These are phyloP conservation scores for Fusarium miscanthi DNA, from an alignment of 2,329 filamentous ascomycete genomes.

Conservation along the genomic window DNA sequence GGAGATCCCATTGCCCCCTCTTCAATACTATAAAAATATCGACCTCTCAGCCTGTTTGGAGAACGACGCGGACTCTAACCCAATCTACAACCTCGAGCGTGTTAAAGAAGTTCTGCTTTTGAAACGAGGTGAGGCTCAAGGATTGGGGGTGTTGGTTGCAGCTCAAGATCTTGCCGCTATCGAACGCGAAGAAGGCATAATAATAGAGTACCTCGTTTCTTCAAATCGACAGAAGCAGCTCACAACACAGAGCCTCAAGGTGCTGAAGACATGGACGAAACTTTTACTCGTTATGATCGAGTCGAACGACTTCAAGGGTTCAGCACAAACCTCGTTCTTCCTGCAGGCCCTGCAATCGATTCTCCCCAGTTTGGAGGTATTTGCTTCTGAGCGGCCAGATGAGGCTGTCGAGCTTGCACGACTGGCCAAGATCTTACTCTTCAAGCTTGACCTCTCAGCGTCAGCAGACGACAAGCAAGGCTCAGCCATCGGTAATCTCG, in stretches of 20 bases:
- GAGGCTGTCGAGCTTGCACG: slow-evolving; percentile 82
- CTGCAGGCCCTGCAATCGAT: slow-evolving; percentile 88
- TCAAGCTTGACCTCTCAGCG: slow-evolving; percentile 71
- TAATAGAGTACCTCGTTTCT: slow-evolving; percentile 71
- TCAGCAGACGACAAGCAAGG: slow-evolving; percentile 55
- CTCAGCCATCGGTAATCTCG: slow-evolving; percentile 71
- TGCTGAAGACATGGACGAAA: slow-evolving; percentile 86
- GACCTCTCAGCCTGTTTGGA: slow-evolving; percentile 74
- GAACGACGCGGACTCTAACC: slow-evolving; percentile 65
- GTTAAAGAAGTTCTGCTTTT: slow-evolving; percentile 79
- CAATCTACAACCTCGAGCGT: slow-evolving; percentile 75
- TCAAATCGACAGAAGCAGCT: slow-evolving; percentile 73
- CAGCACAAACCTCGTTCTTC: slow-evolving; percentile 79
- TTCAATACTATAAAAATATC: slow-evolving; percentile 72
- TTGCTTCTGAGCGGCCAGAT: slow-evolving; percentile 73
- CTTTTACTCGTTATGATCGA: slow-evolving; percentile 86
- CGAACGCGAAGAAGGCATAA: slow-evolving; percentile 68
- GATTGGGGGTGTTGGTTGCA: slow-evolving; percentile 60
- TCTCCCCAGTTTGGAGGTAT: slow-evolving; percentile 85
- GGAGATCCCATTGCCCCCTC: slow-evolving; percentile 61
- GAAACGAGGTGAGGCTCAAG: slow-evolving; percentile 71
- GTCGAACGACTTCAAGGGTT: slow-evolving; percentile 80
- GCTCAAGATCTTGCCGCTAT: slow-evolving; percentile 62
- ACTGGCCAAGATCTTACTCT: slow-evolving; percentile 78
- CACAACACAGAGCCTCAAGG: slow-evolving; percentile 67